These are phyloP conservation scores for Comarum palustre DNA, from an alignment of 306 rosid genomes.

Conservation along the genomic window DNA sequence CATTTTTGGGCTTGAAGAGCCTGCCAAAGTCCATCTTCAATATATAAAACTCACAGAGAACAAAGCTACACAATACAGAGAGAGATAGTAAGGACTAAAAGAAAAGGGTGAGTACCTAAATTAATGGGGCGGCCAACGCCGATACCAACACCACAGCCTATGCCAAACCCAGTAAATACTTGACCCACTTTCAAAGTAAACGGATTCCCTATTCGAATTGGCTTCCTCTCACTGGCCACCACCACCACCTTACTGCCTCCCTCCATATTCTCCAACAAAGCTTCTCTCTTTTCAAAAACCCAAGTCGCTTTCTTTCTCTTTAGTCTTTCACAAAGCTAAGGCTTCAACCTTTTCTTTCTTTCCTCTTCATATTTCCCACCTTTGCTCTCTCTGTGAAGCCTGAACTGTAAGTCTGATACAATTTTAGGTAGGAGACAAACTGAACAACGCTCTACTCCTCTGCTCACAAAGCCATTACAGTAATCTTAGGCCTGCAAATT, in stretches of 20 bases:
- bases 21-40: slow-evolving; percentile 45
- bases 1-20: slow-evolving; percentile 43
- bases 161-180: slow-evolving; percentile 93
- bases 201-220: slow-evolving; percentile 69
- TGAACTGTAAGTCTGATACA: slow-evolving; percentile 8
- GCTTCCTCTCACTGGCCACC: slow-evolving; percentile 28
- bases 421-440: neutral
- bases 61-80: neutral
- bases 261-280: slow-evolving; percentile 55
- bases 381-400: slow-evolving; percentile 15
- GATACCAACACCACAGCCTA: slow-evolving; percentile 88
- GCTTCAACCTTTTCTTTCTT: slow-evolving; percentile 12
- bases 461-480: neutral
- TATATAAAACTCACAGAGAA: neutral
- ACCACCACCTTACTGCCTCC: slow-evolving; percentile 22
- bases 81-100: neutral
- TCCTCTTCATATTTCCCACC: slow-evolving; percentile 9
- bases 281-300: slow-evolving; percentile 19
- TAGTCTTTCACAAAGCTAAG: neutral
- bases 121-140: slow-evolving; percentile 96
- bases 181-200: slow-evolving; percentile 90
- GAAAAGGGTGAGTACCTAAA: slow-evolving; percentile 46
- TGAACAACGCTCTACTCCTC: neutral
- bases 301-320: neutral
- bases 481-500: neutral